Conservation (phyloP, 2,329 filamentous ascomycete species). For the Sclerotiophoma versabilis region DNA sequence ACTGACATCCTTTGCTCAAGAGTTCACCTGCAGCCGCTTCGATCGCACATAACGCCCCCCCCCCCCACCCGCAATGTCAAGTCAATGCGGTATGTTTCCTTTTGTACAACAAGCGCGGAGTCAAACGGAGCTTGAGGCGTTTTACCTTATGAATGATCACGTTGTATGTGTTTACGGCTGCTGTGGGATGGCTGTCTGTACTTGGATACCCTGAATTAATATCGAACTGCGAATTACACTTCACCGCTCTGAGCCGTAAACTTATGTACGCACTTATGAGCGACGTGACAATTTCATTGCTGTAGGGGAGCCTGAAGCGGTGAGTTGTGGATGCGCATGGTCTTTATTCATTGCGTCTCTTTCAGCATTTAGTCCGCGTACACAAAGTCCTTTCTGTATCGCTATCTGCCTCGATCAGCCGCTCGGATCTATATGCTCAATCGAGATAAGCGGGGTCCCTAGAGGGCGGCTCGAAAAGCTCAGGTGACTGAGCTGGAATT, state of each 20-base stretch:
- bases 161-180: constrained; percentile 9
- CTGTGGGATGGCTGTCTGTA: not conserved
- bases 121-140: constrained; percentile 4
- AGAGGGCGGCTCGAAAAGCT: too few relatives aligned
- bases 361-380: too few relatives aligned
- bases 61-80: not conserved
- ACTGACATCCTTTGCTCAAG: not conserved
- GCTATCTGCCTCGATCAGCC: too few relatives aligned
- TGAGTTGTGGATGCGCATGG: too few relatives aligned
- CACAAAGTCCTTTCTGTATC: too few relatives aligned
- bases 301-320: too few relatives aligned
- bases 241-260: not conserved
- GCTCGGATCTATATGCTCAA: too few relatives aligned
- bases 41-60: not conserved
- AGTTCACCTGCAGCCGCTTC: not conserved
- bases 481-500: too few relatives aligned
- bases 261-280: not conserved
- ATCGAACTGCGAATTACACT: not conserved
- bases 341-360: too few relatives aligned
- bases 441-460: too few relatives aligned
- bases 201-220: constrained; percentile 11
- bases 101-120: constrained; percentile 11
- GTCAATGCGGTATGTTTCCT: not conserved
- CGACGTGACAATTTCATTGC: too few relatives aligned
- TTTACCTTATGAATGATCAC: not conserved